A percentile compares a stretch with the other conserved stretches of the same genome.
Evolutionary conservation across 202 grass and related monocot genomes (phyloP).

Genomic region (Cymbopogon flexuosus): DNA sequence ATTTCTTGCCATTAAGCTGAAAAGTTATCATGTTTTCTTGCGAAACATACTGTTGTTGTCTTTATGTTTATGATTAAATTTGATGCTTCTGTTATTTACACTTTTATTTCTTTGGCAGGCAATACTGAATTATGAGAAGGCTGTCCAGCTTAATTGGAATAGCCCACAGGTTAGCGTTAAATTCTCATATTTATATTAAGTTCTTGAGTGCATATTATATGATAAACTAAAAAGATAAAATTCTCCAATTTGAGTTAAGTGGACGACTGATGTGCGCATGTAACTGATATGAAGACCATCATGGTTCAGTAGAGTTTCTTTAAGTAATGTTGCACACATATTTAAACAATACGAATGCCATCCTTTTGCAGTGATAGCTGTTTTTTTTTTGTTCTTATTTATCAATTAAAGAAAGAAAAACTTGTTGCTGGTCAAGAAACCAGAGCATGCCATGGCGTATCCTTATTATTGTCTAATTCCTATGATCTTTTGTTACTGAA

Average conservation of each 20-base stretch:
- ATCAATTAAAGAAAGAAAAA: neutral
- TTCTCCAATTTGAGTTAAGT: conserved; percentile 5
- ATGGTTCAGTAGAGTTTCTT: neutral
- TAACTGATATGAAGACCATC: neutral
- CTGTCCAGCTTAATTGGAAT: conserved; percentile 98
- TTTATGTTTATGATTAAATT: conserved; percentile 22
- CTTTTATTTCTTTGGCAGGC: conserved; percentile 44
- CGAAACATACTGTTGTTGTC: neutral
- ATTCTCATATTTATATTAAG: conserved; percentile 17
- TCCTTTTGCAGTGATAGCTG: neutral
- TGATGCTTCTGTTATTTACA: neutral
- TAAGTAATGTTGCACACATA: neutral
- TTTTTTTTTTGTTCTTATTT: neutral
- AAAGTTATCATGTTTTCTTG: neutral
- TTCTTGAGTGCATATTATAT: conserved; percentile 1
- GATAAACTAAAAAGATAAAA: conserved; percentile 8
- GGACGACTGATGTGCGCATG: neutral
- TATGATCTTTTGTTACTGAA: no score
- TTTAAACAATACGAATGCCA: conserved; percentile 15
- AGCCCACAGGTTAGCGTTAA: conserved; percentile 71
- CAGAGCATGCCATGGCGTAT: neutral
- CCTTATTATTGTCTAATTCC: no score
- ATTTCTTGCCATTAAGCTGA: neutral
- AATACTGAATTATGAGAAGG: conserved; percentile 92
- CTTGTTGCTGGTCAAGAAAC: neutral